Evolutionary conservation across 2,329 filamentous ascomycete species (phyloP).

Genomic region (Ceratocystis papillata): DNA sequence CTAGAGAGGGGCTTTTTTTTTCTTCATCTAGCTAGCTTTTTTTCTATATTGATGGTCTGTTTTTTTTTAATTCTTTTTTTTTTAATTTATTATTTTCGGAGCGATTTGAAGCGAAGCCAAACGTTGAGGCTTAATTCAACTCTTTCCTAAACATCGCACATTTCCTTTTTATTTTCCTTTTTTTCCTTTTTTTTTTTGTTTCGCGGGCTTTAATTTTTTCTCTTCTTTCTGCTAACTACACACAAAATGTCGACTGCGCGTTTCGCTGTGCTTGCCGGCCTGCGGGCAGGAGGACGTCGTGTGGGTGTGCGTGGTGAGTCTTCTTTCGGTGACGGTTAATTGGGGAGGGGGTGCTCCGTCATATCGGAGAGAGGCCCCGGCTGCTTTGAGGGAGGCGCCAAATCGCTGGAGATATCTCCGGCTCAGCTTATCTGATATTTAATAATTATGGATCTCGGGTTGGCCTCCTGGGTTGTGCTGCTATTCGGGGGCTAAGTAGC

Average conservation of each 20-base stretch:
- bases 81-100: conserved; percentile 1
- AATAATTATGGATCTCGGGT: background rate
- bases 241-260: conserved; percentile 23
- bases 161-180: conserved; percentile 4
- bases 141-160: conserved; percentile 5
- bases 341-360: background rate
- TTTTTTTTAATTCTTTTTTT: background rate
- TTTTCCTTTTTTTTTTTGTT: conserved; percentile 6
- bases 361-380: background rate
- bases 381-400: background rate
- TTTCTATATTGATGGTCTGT: background rate
- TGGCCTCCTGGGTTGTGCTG: background rate
- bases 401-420: background rate
- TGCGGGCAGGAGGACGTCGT: conserved; percentile 23
- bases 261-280: conserved; percentile 24
- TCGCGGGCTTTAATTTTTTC: conserved; percentile 8
- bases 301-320: conserved; percentile 20
- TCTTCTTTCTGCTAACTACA: background rate
- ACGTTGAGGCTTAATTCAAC: conserved; percentile 7
- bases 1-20: conserved; percentile 1
- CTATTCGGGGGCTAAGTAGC: background rate
- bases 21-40: background rate
- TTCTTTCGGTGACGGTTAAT: background rate
- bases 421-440: background rate
- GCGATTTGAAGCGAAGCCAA: conserved; percentile 7